Percentiles rank a stretch among this genome's conserved stretches.
phyloP scores from a whole-genome alignment of 306 rosid species.

The Herpetospermum pedunculosum region DNA sequence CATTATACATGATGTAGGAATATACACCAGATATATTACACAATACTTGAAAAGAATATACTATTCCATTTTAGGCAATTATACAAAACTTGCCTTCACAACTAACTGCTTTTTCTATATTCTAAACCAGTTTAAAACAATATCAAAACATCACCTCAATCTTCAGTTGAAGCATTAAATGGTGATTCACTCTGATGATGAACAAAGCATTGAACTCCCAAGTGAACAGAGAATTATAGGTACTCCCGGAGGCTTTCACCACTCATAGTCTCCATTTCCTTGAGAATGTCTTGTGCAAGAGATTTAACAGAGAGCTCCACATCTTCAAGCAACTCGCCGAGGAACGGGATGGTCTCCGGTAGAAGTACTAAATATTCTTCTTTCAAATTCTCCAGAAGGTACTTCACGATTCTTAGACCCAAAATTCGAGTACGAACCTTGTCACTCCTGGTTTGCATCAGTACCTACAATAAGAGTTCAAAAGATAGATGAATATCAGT shows the following conservation, averaged over 20 bases:
- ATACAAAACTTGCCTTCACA: not conserved
- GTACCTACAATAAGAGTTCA: conserved; percentile 41
- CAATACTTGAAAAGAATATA: not conserved
- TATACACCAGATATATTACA: not conserved
- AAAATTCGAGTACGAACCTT: conserved; percentile 56
- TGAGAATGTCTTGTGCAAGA: conserved; percentile 71
- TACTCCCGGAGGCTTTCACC: conserved; percentile 70
- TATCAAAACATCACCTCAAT: not conserved
- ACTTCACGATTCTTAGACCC: conserved; percentile 61
- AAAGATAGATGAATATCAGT: not conserved
- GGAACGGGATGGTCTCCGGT: conserved; percentile 84
- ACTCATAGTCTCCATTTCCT: conserved; percentile 67
- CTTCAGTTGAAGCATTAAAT: not conserved
- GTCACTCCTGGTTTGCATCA: conserved; percentile 81
- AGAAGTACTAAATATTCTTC: conserved; percentile 77
- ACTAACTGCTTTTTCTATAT: not conserved
- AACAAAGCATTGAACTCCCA: not conserved
- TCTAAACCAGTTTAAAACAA: not conserved
- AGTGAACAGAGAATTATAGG: conserved; percentile 17
- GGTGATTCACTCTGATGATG: not conserved
- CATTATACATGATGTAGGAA: not conserved
- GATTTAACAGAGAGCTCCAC: conserved; percentile 70
- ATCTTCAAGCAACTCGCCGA: conserved; percentile 90
- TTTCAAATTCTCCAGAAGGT: conserved; percentile 63
- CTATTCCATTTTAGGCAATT: not conserved